A percentile compares a stretch with the other conserved stretches of the same genome.
Conservation (phyloP, 352 stramenopile species). For the Phytophthora pini region DNA sequence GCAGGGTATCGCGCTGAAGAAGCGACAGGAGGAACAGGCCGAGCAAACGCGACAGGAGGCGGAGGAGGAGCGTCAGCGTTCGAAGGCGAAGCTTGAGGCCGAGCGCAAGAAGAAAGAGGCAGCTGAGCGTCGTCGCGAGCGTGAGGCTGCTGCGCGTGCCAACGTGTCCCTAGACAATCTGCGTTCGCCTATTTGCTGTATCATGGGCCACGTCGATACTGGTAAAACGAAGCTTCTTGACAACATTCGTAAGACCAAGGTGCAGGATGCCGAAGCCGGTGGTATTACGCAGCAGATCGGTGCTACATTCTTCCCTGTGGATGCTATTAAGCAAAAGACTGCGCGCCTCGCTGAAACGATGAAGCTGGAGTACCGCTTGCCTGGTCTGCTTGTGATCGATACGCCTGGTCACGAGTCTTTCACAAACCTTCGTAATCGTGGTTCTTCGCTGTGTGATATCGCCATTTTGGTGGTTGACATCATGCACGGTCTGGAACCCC, state of each 20-base stretch:
- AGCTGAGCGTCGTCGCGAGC: slow-evolving; percentile 67
- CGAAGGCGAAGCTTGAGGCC: slow-evolving; percentile 87
- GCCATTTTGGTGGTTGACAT: slow-evolving; percentile 99
- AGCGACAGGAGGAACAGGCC: slow-evolving; percentile 91
- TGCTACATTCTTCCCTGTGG: slow-evolving; percentile 95
- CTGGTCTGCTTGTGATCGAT: slow-evolving; percentile 97
- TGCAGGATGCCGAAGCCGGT: slow-evolving; percentile 93
- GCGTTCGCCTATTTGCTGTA: slow-evolving; percentile 98
- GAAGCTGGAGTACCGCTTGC: slow-evolving; percentile 90
- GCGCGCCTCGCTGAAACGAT: slow-evolving; percentile 76
- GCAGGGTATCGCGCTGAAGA: slow-evolving; percentile 94
- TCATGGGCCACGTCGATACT: slow-evolving; percentile 99
- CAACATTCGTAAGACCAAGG: slow-evolving; percentile 99
- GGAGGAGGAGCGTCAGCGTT: slow-evolving; percentile 71
- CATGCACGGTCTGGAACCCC: slow-evolving; percentile 99
- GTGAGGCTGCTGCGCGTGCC: slow-evolving; percentile 79
- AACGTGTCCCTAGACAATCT: slow-evolving; percentile 95
- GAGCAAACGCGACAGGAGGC: slow-evolving; percentile 70
- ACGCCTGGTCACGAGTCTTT: slow-evolving; percentile 99
- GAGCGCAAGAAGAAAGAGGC: slow-evolving; percentile 86
- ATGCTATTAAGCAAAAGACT: slow-evolving; percentile 92
- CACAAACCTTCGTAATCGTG: slow-evolving; percentile 97
- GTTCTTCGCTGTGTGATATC: slow-evolving; percentile 98
- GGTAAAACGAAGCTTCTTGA: slow-evolving; percentile 99
- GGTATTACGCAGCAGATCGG: slow-evolving; percentile 99